Evolutionary conservation across 768 basidiomycete species (phyloP).

Genomic region (Paxillus rubicundulus): DNA sequence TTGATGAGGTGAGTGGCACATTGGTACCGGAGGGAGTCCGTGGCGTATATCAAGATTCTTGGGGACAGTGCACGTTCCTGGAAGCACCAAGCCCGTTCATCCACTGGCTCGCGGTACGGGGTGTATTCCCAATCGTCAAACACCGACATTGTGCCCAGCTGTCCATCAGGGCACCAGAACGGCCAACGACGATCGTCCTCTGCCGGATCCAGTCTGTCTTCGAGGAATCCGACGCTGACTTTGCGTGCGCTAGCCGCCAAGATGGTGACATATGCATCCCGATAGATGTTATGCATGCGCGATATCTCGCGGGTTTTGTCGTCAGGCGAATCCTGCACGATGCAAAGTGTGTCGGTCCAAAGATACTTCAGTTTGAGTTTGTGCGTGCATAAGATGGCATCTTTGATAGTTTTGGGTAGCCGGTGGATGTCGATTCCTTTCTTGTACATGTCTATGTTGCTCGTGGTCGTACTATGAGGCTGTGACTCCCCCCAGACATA

Average conservation of each 20-base stretch:
- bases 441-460: neutral
- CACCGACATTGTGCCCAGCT: neutral
- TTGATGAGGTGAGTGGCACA: neutral
- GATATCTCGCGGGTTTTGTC: slow-evolving; percentile 21
- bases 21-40: slow-evolving; percentile 3
- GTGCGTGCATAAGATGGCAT: slow-evolving; percentile 4
- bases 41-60: slow-evolving; percentile 1
- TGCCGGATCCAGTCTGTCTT: neutral
- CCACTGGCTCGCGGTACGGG: neutral
- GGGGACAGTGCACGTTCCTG: slow-evolving; percentile 5
- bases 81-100: slow-evolving; percentile 7
- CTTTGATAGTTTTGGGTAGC: slow-evolving; percentile 7
- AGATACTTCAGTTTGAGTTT: slow-evolving; percentile 9
- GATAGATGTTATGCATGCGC: slow-evolving; percentile 20
- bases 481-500: slow-evolving; percentile 10
- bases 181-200: neutral
- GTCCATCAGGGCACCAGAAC: slow-evolving; percentile 6
- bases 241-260: slow-evolving; percentile 3
- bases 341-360: slow-evolving; percentile 22
- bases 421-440: neutral
- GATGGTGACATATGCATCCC: slow-evolving; percentile 2
- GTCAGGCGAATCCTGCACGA: slow-evolving; percentile 15
- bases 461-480: neutral
- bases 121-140: neutral
- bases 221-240: slow-evolving; percentile 2